Evolutionary conservation across 2,329 filamentous ascomycete genomes (phyloP), one percentile per base, ranked within the genome.

Genomic region (Xylariaceae sp.): DNA sequence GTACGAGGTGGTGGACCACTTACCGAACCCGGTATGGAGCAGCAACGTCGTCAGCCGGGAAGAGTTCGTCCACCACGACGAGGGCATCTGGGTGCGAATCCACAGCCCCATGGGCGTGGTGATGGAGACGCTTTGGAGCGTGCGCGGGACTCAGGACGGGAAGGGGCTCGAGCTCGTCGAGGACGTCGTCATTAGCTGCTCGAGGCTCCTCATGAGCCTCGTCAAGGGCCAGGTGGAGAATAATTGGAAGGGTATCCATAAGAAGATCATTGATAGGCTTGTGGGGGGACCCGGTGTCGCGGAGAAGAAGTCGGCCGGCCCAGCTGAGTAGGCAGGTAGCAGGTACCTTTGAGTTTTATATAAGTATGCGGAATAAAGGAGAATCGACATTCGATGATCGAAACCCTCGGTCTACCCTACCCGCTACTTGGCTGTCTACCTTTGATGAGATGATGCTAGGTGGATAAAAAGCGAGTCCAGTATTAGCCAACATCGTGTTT

Each of bases 1-100:
- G 58, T 82, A 76, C 68, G 70, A 71, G 34, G 76, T 81, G 29
- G 72, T 80, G 6, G 77, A 80, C 61, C 71, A 77, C 39, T 70
- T 82, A 29, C 79, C 79, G 3, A 77, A 77, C 11, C 78, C 79
- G 2, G 70, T 83, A 31, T 82, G 78, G 78, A 78, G 79, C 62
- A 76, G 73, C 50, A 75, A 76, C 47, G 76, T 82, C 5, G 72
- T 77, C 50, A 81, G 78, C 69, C 74, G 67, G 4, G 79, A 80
- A 63, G 79, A 82, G 67, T 77, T 82, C 57, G 75, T 77, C 19
- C 68, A 80, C 57, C 68, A 77, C 19, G 69, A 69, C n/a, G 71
- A 67, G 31, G 80, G 80, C 19, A 62, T 79, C 5, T 81, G 80
- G 64, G 75, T 79, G 42, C 68, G 79, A 7, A 76, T 81, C 51